These are phyloP conservation scores for Panaeolus papilionaceus DNA, from an alignment of 768 basidiomycete genomes.

Conservation along the genomic window DNA sequence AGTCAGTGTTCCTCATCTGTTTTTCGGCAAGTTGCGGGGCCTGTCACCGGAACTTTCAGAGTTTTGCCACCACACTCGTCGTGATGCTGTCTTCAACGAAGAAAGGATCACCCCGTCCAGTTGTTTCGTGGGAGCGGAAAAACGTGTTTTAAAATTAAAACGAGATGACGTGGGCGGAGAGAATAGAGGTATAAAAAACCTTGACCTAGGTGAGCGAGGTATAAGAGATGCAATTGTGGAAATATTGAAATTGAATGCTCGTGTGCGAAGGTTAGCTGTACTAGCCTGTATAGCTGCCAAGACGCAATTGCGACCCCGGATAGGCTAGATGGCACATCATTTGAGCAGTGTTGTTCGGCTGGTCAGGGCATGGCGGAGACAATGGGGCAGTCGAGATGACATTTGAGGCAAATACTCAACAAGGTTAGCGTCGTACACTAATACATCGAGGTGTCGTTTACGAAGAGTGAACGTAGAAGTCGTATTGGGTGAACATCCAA, in stretches of 20 bases:
- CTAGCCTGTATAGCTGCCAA: too few relatives aligned
- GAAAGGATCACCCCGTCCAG: neutral
- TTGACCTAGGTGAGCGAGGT: neutral
- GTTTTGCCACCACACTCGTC: constrained; percentile 2
- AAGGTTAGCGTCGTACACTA: neutral
- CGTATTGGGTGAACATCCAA: constrained; percentile 89
- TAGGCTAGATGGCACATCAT: too few relatives aligned
- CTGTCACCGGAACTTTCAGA: constrained; percentile 2
- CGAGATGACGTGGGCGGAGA: neutral
- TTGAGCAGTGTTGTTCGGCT: too few relatives aligned
- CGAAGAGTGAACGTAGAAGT: constrained; percentile 67
- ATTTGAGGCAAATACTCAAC: neutral
- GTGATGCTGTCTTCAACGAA: constrained; percentile 2
- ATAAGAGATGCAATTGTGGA: neutral
- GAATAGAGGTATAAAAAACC: neutral
- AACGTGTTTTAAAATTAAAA: constrained; percentile 6
- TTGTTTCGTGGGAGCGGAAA: neutral
- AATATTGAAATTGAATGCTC: neutral
- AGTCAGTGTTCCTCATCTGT: neutral
- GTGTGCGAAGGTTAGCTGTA: too few relatives aligned
- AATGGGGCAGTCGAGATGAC: neutral
- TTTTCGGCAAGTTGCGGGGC: neutral
- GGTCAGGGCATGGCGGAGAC: neutral
- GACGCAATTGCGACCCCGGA: neutral
- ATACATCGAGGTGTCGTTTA: constrained; percentile 6